Percentiles rank a stretch among this genome's conserved stretches.
Evolutionary conservation across 2,329 filamentous ascomycete genomes (phyloP).

Genomic region (Cercospora zeae-maydis): DNA sequence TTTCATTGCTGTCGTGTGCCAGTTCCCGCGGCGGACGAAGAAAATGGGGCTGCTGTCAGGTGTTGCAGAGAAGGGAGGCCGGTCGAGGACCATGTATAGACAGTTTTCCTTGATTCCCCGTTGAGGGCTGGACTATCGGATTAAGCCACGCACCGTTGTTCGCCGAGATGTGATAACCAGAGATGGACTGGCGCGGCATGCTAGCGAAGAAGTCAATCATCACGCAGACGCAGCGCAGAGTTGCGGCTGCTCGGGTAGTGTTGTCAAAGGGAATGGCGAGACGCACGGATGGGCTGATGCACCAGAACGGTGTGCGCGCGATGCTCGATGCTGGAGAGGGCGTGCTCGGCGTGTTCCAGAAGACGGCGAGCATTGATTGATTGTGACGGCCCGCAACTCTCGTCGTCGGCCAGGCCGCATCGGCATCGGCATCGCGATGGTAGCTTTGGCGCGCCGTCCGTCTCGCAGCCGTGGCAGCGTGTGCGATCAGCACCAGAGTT

Average conservation of each 20-base stretch:
- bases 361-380: background rate
- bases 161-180: background rate
- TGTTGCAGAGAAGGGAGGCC: background rate
- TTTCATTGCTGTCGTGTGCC: background rate
- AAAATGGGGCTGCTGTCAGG: background rate
- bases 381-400: background rate
- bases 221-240: background rate
- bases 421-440: background rate
- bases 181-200: background rate
- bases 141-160: conserved; percentile 1
- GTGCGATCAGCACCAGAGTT: background rate
- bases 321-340: background rate
- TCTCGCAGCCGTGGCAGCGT: background rate
- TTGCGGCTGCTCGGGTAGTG: background rate
- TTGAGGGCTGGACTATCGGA: conserved; percentile 4
- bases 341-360: background rate
- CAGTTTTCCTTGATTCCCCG: background rate
- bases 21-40: background rate
- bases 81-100: background rate
- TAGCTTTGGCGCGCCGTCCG: background rate
- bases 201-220: background rate
- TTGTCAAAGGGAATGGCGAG: background rate
- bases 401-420: background rate
- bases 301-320: background rate
- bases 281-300: background rate